These are phyloP conservation scores for Plasmodium adleri DNA, from an alignment of 169 alveolate species.

Conservation along the genomic window DNA sequence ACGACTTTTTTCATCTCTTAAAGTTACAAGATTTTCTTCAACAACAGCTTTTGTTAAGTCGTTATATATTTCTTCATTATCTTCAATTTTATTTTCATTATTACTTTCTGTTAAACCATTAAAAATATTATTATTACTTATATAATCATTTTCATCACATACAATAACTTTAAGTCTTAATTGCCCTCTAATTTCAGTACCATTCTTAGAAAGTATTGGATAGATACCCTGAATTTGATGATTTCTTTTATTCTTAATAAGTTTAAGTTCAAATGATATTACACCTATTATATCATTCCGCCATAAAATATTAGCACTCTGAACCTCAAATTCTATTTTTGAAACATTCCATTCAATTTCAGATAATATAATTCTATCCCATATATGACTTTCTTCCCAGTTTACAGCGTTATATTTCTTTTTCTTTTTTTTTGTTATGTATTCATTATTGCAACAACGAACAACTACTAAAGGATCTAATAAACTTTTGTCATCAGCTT, in stretches of 20 bases:
- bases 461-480: slow-evolving; percentile 91
- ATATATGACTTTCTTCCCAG: slow-evolving; percentile 92
- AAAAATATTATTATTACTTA: slow-evolving; percentile 56
- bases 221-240: slow-evolving; percentile 87
- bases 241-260: slow-evolving; percentile 87
- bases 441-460: slow-evolving; percentile 92
- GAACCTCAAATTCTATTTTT: slow-evolving; percentile 92
- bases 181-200: slow-evolving; percentile 86
- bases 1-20: slow-evolving; percentile 62
- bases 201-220: slow-evolving; percentile 86
- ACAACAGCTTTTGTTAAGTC: slow-evolving; percentile 82
- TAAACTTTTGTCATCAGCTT: slow-evolving; percentile 81
- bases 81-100: slow-evolving; percentile 10
- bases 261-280: slow-evolving; percentile 88
- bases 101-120: slow-evolving; percentile 22
- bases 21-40: slow-evolving; percentile 45
- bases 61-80: slow-evolving; percentile 42
- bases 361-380: slow-evolving; percentile 90
- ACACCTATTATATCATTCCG: slow-evolving; percentile 90
- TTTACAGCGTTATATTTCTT: slow-evolving; percentile 90
- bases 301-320: slow-evolving; percentile 93
- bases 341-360: slow-evolving; percentile 91
- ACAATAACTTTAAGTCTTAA: slow-evolving; percentile 88
- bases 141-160: slow-evolving; percentile 86
- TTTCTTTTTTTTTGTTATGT: slow-evolving; percentile 87